Evolutionary conservation across 2,329 filamentous ascomycete genomes (phyloP), one percentile per base, ranked within the genome.

Genomic region (Stachybotrys elegans): DNA sequence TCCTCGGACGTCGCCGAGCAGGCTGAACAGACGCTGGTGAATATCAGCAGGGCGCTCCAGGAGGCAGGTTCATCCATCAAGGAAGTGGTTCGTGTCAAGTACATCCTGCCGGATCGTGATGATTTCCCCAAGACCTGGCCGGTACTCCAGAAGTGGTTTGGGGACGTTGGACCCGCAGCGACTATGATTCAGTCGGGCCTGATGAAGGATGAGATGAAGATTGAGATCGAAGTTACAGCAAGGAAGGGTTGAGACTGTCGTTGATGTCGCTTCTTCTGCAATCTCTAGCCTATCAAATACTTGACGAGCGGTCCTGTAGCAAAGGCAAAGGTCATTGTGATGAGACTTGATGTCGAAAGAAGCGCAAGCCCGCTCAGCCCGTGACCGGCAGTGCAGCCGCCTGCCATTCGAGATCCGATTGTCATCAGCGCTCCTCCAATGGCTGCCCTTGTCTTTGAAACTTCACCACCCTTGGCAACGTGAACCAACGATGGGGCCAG

Each of bases 341-440:
- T 59, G 44, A 84, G 69, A 54, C 83, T 86, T 9, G 81, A 76
- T 4, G 76, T 62, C 0, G 76, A 81, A 41, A 86, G 65, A 47
- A 81, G 65, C n/a, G 78, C 76, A 55, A 86, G 72, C 0, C 83
- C 83, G 46, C 78, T 84, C 49, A 87, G 80, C 0, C 83, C 83
- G 57, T 87, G 83, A 0, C 83, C 83, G 5, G 79, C 83, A 0
- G 83, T 84, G 50, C 83, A 87, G 0, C 83, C 83, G 2, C 81
- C 81, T 0, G 78, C 82, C 43, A 85, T 56, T 40, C 81, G 72
- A 2, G 80, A 70, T 1, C 83, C 83, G 8, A 86, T 57, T 0
- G 74, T 71, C 65, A 85, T 76, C 13, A 75, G 46, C 4, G 75
- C 65, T 0, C 83, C 83, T 2, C 83, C 83, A 0, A 69, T 37